Conservation (phyloP, 1,284 basidiomycete genomes). For the Cutaneotrichosporon mucoides region DNA sequence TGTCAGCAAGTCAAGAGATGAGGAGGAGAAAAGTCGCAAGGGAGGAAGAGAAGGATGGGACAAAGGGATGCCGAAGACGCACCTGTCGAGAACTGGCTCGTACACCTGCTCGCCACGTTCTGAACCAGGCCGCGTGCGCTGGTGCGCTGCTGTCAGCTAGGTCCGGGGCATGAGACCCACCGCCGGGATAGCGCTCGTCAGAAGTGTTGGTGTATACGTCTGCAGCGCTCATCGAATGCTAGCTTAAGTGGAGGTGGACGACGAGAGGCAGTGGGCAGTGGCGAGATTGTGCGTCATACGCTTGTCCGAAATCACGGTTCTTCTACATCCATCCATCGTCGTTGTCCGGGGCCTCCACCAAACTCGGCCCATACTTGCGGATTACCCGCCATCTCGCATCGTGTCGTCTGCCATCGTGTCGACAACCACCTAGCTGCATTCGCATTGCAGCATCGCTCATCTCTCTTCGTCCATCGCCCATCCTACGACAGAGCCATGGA, state of each 20-base stretch:
- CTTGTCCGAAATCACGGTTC: too few species aligned
- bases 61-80: background rate
- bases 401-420: too few species aligned
- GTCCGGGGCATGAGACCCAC: conserved; percentile 16
- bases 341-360: too few species aligned
- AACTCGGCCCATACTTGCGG: too few species aligned
- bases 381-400: too few species aligned
- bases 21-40: background rate
- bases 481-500: conserved; percentile 4
- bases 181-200: conserved; percentile 29
- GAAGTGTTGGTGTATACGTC: conserved; percentile 30
- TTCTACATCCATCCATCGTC: too few species aligned
- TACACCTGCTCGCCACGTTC: conserved; percentile 36
- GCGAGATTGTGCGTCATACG: too few species aligned
- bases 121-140: conserved; percentile 33
- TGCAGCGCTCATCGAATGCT: background rate
- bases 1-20: background rate
- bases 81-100: conserved; percentile 31
- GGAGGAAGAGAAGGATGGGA: background rate
- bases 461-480: background rate
- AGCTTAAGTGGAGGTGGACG: too few species aligned
- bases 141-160: conserved; percentile 21
- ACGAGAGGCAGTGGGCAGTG: too few species aligned
- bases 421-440: too few species aligned
- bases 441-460: too few species aligned